Conservation (phyloP, 1,284 basidiomycete species). For the Amylostereum chailletii region DNA sequence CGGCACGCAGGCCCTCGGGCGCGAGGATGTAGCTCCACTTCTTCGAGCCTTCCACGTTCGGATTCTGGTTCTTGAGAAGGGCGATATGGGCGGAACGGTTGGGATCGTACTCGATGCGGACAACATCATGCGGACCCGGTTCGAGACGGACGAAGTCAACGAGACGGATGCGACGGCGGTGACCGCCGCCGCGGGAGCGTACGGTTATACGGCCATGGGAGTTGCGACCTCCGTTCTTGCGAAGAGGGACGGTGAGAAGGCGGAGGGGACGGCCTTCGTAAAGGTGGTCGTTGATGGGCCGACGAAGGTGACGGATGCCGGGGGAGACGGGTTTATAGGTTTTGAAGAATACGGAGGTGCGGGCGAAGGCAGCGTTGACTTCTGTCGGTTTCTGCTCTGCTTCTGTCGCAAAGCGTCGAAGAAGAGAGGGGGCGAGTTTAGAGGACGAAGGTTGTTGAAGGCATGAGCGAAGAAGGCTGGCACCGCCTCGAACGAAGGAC, state of each 20-base stretch:
- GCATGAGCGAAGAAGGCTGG: conserved; percentile 8
- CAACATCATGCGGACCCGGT: conserved; percentile 78
- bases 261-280: conserved; percentile 80
- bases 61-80: conserved; percentile 60
- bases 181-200: conserved; percentile 86
- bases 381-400: conserved; percentile 18
- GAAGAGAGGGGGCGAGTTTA: background rate
- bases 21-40: conserved; percentile 87
- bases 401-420: conserved; percentile 21
- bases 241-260: conserved; percentile 75
- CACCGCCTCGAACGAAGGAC: conserved; percentile 11
- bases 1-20: conserved; percentile 82
- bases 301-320: conserved; percentile 79
- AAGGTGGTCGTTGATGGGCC: conserved; percentile 76
- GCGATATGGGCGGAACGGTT: conserved; percentile 93
- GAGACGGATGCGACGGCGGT: conserved; percentile 77
- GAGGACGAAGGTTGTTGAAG: background rate
- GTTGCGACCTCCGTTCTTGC: conserved; percentile 86
- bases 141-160: conserved; percentile 82
- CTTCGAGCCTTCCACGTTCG: conserved; percentile 33
- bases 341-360: conserved; percentile 61
- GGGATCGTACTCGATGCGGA: conserved; percentile 96
- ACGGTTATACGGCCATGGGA: conserved; percentile 82
- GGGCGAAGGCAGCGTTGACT: conserved; percentile 26
- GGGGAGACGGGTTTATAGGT: conserved; percentile 87